A percentile compares a stretch with the other conserved stretches of the same genome.
These are phyloP conservation scores for Fusarium heterosporum DNA, from an alignment of 2,329 filamentous ascomycete species.

Conservation along the genomic window DNA sequence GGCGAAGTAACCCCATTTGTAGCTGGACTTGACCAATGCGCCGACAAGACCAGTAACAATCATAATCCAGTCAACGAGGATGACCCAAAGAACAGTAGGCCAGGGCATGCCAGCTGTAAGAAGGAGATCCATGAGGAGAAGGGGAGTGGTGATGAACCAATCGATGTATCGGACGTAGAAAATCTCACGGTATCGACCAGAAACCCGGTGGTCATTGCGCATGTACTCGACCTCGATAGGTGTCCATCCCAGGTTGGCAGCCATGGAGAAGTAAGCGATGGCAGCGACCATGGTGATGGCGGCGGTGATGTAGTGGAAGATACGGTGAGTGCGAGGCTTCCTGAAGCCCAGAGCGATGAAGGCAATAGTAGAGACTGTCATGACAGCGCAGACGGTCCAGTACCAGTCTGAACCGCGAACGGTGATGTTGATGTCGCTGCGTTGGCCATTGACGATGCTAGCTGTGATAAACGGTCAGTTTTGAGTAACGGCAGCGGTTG, in stretches of 20 bases:
- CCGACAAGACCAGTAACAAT: conserved; percentile 58
- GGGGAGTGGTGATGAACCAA: conserved; percentile 68
- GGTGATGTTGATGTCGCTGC: conserved; percentile 67
- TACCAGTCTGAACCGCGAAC: conserved; percentile 71
- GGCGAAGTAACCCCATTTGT: conserved; percentile 69
- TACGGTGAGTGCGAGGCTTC: conserved; percentile 65
- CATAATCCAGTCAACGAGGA: conserved; percentile 63
- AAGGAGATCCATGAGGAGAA: conserved; percentile 71
- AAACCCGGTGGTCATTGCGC: conserved; percentile 52
- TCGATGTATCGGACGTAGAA: conserved; percentile 67
- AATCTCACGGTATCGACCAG: conserved; percentile 67
- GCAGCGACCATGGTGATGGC: conserved; percentile 62
- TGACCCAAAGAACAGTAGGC: conserved; percentile 63
- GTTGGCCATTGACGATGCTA: conserved; percentile 21
- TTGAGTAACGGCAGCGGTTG: accelerated
- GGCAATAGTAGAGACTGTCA: conserved; percentile 64
- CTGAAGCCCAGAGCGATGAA: conserved; percentile 64
- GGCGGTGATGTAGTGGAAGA: conserved; percentile 67
- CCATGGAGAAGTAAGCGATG: conserved; percentile 64
- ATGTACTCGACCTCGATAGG: conserved; percentile 65
- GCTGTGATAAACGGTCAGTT: neutral
- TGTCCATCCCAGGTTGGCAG: conserved; percentile 61
- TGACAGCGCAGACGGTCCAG: conserved; percentile 70
- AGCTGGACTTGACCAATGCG: conserved; percentile 60
- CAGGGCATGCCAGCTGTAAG: conserved; percentile 68